phyloP scores from a whole-genome alignment of 2,329 filamentous ascomycete genomes.

The Macrophomina tecta region DNA sequence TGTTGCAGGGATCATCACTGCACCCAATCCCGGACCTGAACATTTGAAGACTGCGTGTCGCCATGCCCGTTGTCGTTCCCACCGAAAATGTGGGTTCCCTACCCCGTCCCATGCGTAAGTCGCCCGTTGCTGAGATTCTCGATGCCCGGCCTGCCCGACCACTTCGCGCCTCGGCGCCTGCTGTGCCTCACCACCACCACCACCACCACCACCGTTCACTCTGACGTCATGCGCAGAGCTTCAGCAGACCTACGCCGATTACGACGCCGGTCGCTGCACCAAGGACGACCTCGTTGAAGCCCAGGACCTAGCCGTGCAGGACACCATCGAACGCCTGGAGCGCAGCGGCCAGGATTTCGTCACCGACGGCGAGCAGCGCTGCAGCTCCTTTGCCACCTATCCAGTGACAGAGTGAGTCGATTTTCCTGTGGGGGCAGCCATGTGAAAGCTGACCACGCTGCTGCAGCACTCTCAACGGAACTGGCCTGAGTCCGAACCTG shows the following conservation, averaged over 20 bases:
- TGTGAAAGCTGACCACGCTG: neutral
- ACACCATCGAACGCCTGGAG: conserved; percentile 26
- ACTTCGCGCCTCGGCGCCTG: neutral
- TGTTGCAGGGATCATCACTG: conserved; percentile 23
- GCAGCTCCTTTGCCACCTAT: conserved; percentile 26
- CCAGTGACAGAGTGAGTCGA: conserved; percentile 25
- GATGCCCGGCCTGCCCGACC: conserved; percentile 9
- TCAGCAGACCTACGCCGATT: conserved; percentile 27
- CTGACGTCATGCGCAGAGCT: conserved; percentile 24
- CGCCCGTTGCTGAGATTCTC: neutral
- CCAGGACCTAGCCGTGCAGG: conserved; percentile 8
- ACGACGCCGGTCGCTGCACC: conserved; percentile 22
- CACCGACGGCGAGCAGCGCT: conserved; percentile 25
- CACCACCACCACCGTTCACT: neutral
- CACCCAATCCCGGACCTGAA: conserved; percentile 9
- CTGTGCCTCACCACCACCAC: neutral
- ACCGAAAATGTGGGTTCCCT: conserved; percentile 28
- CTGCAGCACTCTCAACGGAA: conserved; percentile 24
- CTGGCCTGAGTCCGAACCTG: conserved; percentile 18
- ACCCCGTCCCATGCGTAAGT: conserved; percentile 28
- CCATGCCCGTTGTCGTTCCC: conserved; percentile 23
- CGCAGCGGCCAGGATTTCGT: conserved; percentile 20
- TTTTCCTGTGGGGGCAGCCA: neutral
- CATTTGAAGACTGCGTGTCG: neutral
- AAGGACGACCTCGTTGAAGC: conserved; percentile 13